Conservation (phyloP, 345 rosid genomes). For the Eucalyptus pauciflora region DNA sequence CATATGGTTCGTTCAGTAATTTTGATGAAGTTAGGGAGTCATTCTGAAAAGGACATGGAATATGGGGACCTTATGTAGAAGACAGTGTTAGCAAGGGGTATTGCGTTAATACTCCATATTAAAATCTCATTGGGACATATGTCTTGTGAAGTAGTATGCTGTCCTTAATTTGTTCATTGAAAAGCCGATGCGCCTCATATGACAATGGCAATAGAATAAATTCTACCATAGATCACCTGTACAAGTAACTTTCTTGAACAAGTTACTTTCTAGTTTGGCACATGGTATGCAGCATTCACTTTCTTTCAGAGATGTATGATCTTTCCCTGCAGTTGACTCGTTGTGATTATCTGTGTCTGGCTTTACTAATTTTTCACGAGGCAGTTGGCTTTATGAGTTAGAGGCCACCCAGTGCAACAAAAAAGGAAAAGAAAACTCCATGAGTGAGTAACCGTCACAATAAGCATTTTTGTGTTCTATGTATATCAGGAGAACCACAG, state of each 20-base stretch:
- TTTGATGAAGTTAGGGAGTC: neutral
- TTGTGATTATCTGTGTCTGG: neutral
- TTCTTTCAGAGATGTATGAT: neutral
- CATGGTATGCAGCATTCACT: neutral
- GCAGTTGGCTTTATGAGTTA: neutral
- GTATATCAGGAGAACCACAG: neutral
- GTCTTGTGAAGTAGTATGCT: neutral
- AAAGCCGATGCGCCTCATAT: neutral
- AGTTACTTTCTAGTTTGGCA: neutral
- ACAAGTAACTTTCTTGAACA: neutral
- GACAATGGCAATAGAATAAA: neutral
- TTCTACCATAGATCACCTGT: neutral
- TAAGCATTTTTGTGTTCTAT: neutral
- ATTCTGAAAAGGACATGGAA: neutral
- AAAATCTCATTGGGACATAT: neutral
- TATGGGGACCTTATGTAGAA: neutral
- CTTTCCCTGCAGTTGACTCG: neutral
- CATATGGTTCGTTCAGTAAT: neutral
- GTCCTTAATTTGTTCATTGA: neutral
- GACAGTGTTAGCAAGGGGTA: neutral
- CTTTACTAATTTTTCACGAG: neutral
- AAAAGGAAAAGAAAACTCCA: neutral
- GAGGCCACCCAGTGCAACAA: neutral
- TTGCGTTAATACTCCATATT: neutral
- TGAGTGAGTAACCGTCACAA: neutral